phyloP scores from a whole-genome alignment of 73 alveolate species.

The Breviolum minutum region DNA sequence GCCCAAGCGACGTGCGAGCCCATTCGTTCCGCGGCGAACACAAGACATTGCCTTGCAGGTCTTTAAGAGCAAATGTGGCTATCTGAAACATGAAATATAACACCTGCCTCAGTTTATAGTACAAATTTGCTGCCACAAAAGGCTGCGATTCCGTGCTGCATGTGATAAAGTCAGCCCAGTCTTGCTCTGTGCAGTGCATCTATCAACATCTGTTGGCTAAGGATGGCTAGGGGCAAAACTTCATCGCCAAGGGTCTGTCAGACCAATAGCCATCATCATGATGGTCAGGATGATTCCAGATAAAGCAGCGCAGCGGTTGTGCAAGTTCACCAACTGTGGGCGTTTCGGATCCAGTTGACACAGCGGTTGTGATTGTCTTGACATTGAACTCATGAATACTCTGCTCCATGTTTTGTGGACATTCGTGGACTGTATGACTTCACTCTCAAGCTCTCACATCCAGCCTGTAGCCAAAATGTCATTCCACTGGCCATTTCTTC shows the following conservation, averaged over 20 bases:
- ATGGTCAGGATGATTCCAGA: constrained; percentile 58
- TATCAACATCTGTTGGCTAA: too few relatives aligned
- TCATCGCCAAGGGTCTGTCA: constrained; percentile 30
- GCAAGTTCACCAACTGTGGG: constrained; percentile 51
- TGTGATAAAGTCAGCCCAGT: too few relatives aligned
- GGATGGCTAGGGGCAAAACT: too few relatives aligned
- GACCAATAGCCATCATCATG: constrained; percentile 49
- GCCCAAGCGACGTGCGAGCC: constrained; percentile 58
- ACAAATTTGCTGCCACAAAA: too few relatives aligned
- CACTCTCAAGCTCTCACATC: background rate
- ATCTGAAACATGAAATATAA: too few relatives aligned
- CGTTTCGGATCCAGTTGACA: background rate
- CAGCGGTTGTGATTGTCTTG: background rate
- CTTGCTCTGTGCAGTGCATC: too few relatives aligned
- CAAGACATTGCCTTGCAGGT: constrained; percentile 55
- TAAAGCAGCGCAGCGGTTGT: constrained; percentile 77
- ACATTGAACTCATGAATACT: too few relatives aligned
- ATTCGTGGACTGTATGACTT: background rate
- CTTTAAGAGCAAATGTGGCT: too few relatives aligned
- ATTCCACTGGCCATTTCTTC: constrained; percentile 71
- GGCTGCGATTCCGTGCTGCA: too few relatives aligned
- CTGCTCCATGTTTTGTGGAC: background rate
- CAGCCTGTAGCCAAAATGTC: constrained; percentile 54
- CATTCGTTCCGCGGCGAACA: constrained; percentile 66
- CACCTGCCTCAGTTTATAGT: too few relatives aligned